Evolutionary conservation across 129 eudicot species (phyloP), one percentile per base, ranked within the genome.

Genomic region (Pseudognaphalium luteoalbum): DNA sequence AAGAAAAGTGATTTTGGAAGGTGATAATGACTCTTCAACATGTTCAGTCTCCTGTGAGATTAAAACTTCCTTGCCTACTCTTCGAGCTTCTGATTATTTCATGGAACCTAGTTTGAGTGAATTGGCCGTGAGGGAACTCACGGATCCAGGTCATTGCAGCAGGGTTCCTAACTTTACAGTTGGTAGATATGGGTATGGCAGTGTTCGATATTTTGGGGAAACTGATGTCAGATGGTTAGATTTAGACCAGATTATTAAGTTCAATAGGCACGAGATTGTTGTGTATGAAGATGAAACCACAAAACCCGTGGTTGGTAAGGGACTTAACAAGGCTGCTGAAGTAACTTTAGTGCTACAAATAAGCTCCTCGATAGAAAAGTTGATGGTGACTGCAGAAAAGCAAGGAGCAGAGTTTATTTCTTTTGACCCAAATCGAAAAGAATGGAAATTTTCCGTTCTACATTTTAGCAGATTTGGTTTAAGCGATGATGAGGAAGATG

Each of bases 401-500:
- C 96, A 94, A 83, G 99, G 97, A 74, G 96, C 97, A 3, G 65
- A 86, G 29, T 91, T 87, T 77, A 65, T 91, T 29, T 94, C 97
- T 17, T 94, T 84, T 74, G 84, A 91, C 73, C 85, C 90, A 21
- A 47, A 42, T 59, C 66, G 64, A 54, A 73, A 92, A 65, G 90
- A 94, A 68, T 94, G 99, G 99, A 94, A 84, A 76, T 94, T 94
- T 63, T 69, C 72, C 14, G 97, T 94, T 68, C 87, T 74, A 68
- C 99, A 94, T 83, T 94, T 91, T 77, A 94, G 99, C 73, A 82
- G 99, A 85, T 94, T 91, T 85, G 99, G 99, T 59, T 63, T 91
- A 73, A 73, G 77, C 58, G 96, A 89, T 29, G 96, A 89, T 33
- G 99, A 94, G 34, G 96, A 94, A 76, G 97, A 94, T 77, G 81